Evolutionary conservation across 352 stramenopile genomes (phyloP), one percentile per base, ranked within the genome.

Genomic region (Globisporangium cystogenes): DNA sequence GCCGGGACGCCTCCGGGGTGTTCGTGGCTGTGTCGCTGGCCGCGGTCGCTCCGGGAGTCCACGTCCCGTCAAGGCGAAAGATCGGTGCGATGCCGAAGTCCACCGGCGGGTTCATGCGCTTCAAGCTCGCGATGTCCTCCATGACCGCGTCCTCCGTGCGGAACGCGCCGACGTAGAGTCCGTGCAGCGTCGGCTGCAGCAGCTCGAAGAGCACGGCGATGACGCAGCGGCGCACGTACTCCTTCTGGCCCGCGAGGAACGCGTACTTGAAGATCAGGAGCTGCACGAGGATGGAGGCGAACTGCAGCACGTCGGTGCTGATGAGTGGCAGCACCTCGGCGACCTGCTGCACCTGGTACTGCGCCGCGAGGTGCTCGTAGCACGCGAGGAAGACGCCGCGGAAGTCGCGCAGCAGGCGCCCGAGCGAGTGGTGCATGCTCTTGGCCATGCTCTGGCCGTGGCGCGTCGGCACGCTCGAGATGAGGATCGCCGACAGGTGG

Each of bases 211-310:
- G 72, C 10, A 72, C 70, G n/a, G 68, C 65, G 1, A 87, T 43
- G 7, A 86, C 72, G 15, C 64, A 72, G n/a, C 71, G 64, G 1
- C 73, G 61, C 20, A 86, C 59, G 16, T 66, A 39, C 10, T 57
- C 20, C 1, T 61, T 64, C 16, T 50, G 61, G 36, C 48, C 53
- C 11, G 50, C 40, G 10, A 69, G 53, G 16, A 70, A 60, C 0
- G 65, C 40, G 56, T 87, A 84, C 53, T 83, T 89, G 57, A 75
- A 84, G 35, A 74, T 27, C 26, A 86, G 53, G 12, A 89, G 62
- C 48, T 86, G 78, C 2, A 67, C 57, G 23, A 87, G 58, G 47
- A 89, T 73, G 0, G 59, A 62, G 1, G 64, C 57, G 50, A 87
- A 83, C 46, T 80, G 68, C 7, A 70, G 66, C 33, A 87, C 65